phyloP scores from a whole-genome alignment of 352 stramenopile species.

The Pythium monospermum region DNA sequence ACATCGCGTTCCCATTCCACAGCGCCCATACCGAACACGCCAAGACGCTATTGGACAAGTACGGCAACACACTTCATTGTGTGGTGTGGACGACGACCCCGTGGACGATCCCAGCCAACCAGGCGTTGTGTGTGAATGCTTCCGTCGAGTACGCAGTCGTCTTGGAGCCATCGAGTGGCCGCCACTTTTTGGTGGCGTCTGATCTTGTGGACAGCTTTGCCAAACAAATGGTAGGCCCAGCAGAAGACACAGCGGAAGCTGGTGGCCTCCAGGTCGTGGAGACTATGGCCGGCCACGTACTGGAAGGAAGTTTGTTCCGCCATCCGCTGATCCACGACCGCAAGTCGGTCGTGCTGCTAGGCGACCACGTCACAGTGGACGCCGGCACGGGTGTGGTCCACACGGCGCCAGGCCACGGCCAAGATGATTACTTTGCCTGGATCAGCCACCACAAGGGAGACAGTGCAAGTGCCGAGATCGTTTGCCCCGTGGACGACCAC shows the following conservation, averaged over 20 bases:
- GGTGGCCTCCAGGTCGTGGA: slow-evolving; percentile 47
- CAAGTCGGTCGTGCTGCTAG: slow-evolving; percentile 84
- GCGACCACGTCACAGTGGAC: slow-evolving; percentile 97
- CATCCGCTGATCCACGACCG: slow-evolving; percentile 88
- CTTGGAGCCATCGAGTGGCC: slow-evolving; percentile 20
- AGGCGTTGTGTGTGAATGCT: slow-evolving; percentile 95
- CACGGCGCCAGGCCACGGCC: slow-evolving; percentile 96
- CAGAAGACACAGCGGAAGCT: slow-evolving; percentile 5
- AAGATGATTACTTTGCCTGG: slow-evolving; percentile 93
- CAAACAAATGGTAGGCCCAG: slow-evolving; percentile 10
- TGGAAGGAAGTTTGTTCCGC: slow-evolving; percentile 65
- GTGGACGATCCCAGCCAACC: slow-evolving; percentile 98
- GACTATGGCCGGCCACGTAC: slow-evolving; percentile 47
- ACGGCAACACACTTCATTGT: slow-evolving; percentile 39
- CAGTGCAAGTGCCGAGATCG: slow-evolving; percentile 30
- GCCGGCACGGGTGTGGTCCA: slow-evolving; percentile 98
- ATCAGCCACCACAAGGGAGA: slow-evolving; percentile 41
- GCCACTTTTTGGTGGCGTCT: slow-evolving; percentile 59
- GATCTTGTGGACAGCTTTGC: slow-evolving; percentile 51
- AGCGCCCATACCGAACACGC: slow-evolving; percentile 10
- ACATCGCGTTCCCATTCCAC: slow-evolving; percentile 85
- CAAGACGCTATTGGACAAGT: slow-evolving; percentile 30
- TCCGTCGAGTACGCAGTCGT: slow-evolving; percentile 94
- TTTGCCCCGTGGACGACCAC: slow-evolving; percentile 63
- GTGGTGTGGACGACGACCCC: slow-evolving; percentile 98